These are phyloP conservation scores for Hyaloperonospora arabidopsidis DNA, from an alignment of 352 stramenopile species.

Conservation along the genomic window DNA sequence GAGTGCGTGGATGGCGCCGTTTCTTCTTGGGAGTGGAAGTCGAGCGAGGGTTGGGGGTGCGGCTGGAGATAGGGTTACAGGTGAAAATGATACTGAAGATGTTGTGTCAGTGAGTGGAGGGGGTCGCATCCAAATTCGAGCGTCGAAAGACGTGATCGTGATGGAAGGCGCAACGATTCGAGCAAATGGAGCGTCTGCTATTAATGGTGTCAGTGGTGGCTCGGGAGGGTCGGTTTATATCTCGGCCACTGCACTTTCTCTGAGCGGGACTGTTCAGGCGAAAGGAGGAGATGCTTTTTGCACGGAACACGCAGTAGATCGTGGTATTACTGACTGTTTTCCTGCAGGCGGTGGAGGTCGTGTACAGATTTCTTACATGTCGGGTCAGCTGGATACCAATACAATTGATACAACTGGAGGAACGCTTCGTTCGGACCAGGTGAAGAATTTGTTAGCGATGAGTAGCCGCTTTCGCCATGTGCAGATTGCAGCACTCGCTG, in stretches of 20 bases:
- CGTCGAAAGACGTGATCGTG: conserved; percentile 60
- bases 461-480: conserved; percentile 29
- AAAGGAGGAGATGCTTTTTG: conserved; percentile 51
- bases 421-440: conserved; percentile 15
- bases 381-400: conserved; percentile 49
- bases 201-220: conserved; percentile 36
- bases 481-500: conserved; percentile 39
- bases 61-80: background rate
- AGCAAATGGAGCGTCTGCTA: conserved; percentile 40
- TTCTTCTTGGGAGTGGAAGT: conserved; percentile 49
- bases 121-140: conserved; percentile 53
- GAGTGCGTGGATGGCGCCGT: conserved; percentile 26
- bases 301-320: conserved; percentile 16
- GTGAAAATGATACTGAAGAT: conserved; percentile 1
- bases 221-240: conserved; percentile 54
- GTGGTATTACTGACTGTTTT: conserved; percentile 35
- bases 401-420: conserved; percentile 53
- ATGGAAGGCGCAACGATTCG: conserved; percentile 44
- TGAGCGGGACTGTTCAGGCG: conserved; percentile 37
- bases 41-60: conserved; percentile 3
- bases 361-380: conserved; percentile 61
- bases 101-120: conserved; percentile 31
- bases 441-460: conserved; percentile 22
- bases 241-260: conserved; percentile 37
- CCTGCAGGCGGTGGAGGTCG: conserved; percentile 55